Evolutionary conservation across 257 asterid genomes (phyloP).

Genomic region (Nicotiana attenuata): DNA sequence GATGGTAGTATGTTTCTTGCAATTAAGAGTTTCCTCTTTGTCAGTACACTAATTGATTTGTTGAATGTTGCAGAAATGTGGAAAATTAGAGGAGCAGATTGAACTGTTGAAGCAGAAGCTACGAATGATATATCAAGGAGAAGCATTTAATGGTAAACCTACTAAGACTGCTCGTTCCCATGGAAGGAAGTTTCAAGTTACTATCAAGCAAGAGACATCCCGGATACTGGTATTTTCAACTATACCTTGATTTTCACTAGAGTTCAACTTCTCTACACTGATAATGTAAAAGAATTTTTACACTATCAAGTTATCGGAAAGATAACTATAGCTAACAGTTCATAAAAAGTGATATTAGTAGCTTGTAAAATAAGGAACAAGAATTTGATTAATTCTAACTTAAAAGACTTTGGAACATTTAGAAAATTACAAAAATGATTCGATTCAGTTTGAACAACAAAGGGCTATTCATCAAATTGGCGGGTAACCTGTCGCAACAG

Average conservation of each 20-base stretch:
- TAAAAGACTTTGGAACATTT: no score
- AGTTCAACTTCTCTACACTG: not conserved
- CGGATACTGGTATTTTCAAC: constrained; percentile 57
- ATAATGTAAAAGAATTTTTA: not conserved
- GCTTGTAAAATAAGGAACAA: not conserved
- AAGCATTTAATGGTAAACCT: constrained; percentile 77
- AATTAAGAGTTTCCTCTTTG: not conserved
- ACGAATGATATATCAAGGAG: constrained; percentile 66
- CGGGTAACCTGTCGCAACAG: not conserved
- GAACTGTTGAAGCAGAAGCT: constrained; percentile 75
- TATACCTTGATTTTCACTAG: not conserved
- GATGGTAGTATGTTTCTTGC: not conserved
- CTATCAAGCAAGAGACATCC: constrained; percentile 79
- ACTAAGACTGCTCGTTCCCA: constrained; percentile 94
- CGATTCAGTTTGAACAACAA: no score
- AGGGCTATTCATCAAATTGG: no score
- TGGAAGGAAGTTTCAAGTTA: constrained; percentile 88
- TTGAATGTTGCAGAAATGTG: constrained; percentile 56
- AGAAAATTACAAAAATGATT: no score
- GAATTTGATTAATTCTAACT: no score
- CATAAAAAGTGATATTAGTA: not conserved
- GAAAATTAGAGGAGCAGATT: constrained; percentile 68
- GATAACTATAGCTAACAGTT: not conserved
- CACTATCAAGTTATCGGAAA: not conserved
- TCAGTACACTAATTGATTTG: not conserved